Conservation (phyloP, 495 filamentous ascomycete species). For the Choiromyces venosus region DNA sequence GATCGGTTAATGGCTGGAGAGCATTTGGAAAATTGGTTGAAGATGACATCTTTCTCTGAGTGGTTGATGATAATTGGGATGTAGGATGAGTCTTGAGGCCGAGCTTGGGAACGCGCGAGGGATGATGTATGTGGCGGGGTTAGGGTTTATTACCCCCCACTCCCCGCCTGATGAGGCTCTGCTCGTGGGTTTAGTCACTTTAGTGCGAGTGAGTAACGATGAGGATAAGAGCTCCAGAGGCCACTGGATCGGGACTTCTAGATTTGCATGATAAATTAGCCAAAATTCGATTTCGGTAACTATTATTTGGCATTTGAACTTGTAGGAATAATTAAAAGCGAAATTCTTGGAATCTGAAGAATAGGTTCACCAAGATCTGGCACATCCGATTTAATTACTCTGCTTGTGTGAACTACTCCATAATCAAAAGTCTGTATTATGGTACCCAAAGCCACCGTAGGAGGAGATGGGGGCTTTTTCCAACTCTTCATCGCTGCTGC, state of each 20-base stretch:
- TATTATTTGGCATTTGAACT: background rate
- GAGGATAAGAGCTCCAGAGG: background rate
- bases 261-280: too few species aligned
- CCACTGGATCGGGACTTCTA: too few species aligned
- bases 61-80: background rate
- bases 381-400: background rate
- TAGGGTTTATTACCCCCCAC: background rate
- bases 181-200: background rate
- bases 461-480: background rate
- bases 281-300: background rate
- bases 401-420: background rate
- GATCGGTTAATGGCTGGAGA: slow-evolving; percentile 12
- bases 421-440: background rate
- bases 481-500: background rate
- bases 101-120: background rate
- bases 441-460: background rate
- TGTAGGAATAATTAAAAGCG: background rate
- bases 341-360: background rate
- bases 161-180: background rate
- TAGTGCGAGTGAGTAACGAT: background rate
- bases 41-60: background rate
- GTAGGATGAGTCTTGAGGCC: background rate
- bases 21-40: background rate
- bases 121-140: background rate
- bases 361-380: background rate